These are phyloP conservation scores for Backusella circina DNA, from an alignment of 192 early-diverging fungal genomes.

Conservation along the genomic window DNA sequence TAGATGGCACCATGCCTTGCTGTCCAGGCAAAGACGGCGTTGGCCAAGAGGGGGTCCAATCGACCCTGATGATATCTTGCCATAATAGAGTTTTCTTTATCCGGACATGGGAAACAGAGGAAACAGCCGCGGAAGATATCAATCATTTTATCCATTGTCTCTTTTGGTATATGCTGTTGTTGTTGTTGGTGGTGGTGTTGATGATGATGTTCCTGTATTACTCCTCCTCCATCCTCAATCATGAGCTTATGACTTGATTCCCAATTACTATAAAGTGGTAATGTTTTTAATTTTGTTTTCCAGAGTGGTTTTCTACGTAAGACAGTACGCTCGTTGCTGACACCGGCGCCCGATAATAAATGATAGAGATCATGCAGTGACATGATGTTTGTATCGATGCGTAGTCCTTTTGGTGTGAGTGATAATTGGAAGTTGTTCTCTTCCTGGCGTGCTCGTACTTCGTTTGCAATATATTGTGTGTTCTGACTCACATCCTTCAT, in stretches of 20 bases:
- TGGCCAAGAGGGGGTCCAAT: slow-evolving; percentile 12
- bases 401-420: slow-evolving; percentile 19
- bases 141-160: slow-evolving; percentile 17
- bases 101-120: slow-evolving; percentile 27
- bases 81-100: slow-evolving; percentile 11
- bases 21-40: slow-evolving; percentile 32
- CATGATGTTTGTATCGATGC: slow-evolving; percentile 27
- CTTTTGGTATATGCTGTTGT: not conserved
- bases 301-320: not conserved
- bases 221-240: not conserved
- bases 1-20: slow-evolving; percentile 34
- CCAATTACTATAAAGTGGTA: slow-evolving; percentile 36
- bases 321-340: not conserved
- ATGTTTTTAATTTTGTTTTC: not conserved
- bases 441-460: not conserved
- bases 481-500: slow-evolving; percentile 12
- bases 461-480: slow-evolving; percentile 17
- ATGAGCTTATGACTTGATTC: not conserved
- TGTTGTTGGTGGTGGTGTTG: not conserved
- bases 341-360: slow-evolving; percentile 7
- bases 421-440: slow-evolving; percentile 13
- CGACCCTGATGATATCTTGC: slow-evolving; percentile 10
- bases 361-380: slow-evolving; percentile 28
- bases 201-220: not conserved
- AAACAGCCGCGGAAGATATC: slow-evolving; percentile 26